These are phyloP conservation scores for Komagataella pseudopastoris DNA, from an alignment of 805 yeast genomes.

Conservation along the genomic window DNA sequence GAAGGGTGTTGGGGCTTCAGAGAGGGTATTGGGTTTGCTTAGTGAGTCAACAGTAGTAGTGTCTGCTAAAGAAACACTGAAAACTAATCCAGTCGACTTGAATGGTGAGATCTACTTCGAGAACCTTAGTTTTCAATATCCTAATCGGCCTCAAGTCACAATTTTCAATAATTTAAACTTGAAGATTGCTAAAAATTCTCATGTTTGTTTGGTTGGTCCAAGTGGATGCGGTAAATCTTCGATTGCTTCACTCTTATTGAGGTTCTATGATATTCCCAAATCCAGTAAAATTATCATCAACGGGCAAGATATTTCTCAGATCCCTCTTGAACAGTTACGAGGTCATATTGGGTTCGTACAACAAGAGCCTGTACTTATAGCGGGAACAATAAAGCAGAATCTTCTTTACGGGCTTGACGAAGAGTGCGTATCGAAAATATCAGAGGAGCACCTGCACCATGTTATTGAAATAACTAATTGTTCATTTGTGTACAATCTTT, in stretches of 20 bases:
- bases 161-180: conserved; percentile 54
- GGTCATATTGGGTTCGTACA: conserved; percentile 77
- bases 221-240: conserved; percentile 95
- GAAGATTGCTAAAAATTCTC: conserved; percentile 63
- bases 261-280: conserved; percentile 66
- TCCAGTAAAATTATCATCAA: conserved; percentile 55
- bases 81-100: conserved; percentile 7
- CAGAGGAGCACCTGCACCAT: conserved; percentile 40
- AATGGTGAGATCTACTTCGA: conserved; percentile 49
- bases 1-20: conserved; percentile 97
- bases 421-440: conserved; percentile 15
- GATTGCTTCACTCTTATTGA: conserved; percentile 58
- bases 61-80: conserved; percentile 10
- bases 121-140: conserved; percentile 62
- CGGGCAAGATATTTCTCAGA: conserved; percentile 42
- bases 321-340: conserved; percentile 64
- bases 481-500: conserved; percentile 58
- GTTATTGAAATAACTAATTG: conserved; percentile 71
- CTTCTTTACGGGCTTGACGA: conserved; percentile 62
- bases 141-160: conserved; percentile 62
- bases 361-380: conserved; percentile 83
- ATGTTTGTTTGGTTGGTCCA: conserved; percentile 92
- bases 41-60: conserved; percentile 42
- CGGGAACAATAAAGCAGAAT: conserved; percentile 77
- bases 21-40: conserved; percentile 77